These are phyloP conservation scores for Prunus kanzakura DNA, from an alignment of 306 rosid species.

Conservation along the genomic window DNA sequence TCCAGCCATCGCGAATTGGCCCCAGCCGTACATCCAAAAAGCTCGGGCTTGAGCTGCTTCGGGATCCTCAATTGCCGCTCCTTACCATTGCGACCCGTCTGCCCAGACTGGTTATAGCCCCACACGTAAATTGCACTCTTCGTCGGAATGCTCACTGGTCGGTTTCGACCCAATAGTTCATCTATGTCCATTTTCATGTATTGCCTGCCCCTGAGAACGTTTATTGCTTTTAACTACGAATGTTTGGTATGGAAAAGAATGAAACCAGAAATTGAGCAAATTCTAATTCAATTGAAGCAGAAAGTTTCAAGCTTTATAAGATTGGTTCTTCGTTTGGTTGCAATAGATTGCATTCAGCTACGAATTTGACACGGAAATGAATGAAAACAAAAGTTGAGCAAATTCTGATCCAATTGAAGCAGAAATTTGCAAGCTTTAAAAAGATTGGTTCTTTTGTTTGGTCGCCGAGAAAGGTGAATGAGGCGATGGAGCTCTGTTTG, in stretches of 20 bases:
- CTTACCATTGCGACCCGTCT: slow-evolving; percentile 76
- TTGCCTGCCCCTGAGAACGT: not conserved
- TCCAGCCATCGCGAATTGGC: slow-evolving; percentile 77
- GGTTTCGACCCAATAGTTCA: slow-evolving; percentile 46
- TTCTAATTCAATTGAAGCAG: not conserved
- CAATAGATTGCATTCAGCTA: not conserved
- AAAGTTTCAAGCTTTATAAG: not conserved
- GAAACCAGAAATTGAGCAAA: not conserved
- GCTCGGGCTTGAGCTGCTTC: slow-evolving; percentile 66
- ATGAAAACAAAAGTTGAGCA: not conserved
- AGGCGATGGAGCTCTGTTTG: no score
- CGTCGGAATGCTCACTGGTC: slow-evolving; percentile 42
- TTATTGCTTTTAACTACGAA: not conserved
- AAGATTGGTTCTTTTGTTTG: not conserved
- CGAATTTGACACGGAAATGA: not conserved
- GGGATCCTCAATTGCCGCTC: slow-evolving; percentile 81
- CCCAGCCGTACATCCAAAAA: slow-evolving; percentile 78
- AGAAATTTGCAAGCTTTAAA: not conserved
- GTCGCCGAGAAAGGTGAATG: not conserved
- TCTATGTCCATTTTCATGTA: slow-evolving; percentile 57
- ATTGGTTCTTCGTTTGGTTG: not conserved
- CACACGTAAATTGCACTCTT: slow-evolving; percentile 91
- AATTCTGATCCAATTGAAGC: not conserved
- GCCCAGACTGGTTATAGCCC: slow-evolving; percentile 96
- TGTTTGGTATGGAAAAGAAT: not conserved